These are phyloP conservation scores for Termitomyces heimii DNA, from an alignment of 768 basidiomycete genomes.

Conservation along the genomic window DNA sequence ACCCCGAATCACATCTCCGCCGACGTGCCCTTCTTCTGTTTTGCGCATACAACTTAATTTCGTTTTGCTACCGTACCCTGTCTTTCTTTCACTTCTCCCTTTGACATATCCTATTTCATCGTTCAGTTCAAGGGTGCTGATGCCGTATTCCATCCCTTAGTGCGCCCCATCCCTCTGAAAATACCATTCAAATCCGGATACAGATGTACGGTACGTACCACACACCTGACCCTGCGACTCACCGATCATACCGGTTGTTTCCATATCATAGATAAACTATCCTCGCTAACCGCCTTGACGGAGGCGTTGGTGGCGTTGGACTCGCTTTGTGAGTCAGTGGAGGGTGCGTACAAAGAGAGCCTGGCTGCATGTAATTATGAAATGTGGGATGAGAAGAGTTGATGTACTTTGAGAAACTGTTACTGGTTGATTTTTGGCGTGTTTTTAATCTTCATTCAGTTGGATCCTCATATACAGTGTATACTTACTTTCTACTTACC, in stretches of 20 bases:
- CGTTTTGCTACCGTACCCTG: background rate
- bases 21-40: background rate
- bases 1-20: background rate
- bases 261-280: constrained; percentile 65
- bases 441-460: too few species aligned
- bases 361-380: constrained; percentile 50
- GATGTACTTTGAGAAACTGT: constrained; percentile 12
- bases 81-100: background rate
- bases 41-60: background rate
- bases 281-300: constrained; percentile 76
- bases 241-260: background rate
- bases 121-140: background rate
- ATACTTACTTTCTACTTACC: constrained; percentile 5
- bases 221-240: background rate
- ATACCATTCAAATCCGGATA: constrained; percentile 93
- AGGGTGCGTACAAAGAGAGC: constrained; percentile 60
- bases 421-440: too few species aligned
- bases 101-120: background rate
- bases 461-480: constrained; percentile 4
- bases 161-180: constrained; percentile 95
- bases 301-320: constrained; percentile 76
- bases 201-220: constrained; percentile 92
- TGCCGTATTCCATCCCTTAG: constrained; percentile 27
- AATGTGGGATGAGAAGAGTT: constrained; percentile 63
- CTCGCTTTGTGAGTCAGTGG: constrained; percentile 63